Base-by-base conservation (phyloP, 2,329 filamentous ascomycete species). In the Xylogone sp. region DNA sequence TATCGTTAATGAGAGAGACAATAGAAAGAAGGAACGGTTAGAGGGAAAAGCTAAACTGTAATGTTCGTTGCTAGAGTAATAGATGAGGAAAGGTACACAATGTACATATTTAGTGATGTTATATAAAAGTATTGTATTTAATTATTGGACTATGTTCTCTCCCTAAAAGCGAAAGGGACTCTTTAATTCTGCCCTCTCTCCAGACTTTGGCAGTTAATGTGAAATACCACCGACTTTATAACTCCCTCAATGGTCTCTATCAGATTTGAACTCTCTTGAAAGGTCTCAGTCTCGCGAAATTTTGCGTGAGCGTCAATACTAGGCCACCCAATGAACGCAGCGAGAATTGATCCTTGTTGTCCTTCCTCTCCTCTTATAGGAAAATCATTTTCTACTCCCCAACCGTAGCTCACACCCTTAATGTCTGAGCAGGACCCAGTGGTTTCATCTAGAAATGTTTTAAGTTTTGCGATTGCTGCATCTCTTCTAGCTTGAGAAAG, bases 221-320 rank as follows among this genome's bases (percentile, higher is more conserved):
- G 27, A 13, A 31, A 31, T 13, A 13, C 13, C 8, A 13, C 27
- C 13, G 13, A 31, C 13, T 31, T 31, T 7, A 31, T 31, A 13
- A 31, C 13, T 13, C 27, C 27, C 13, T 31, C 27, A 7, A 21
- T 45, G 20, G 24, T 45, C 7, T 12, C 21, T 16, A 45, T 45
- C n/a, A 24, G 21, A 21, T 3, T 7, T 31, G 70, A 60, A n/a
- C 62, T 62, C 7, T 69, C 60, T 54, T 69, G 68, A 39, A 72
- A 73, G 0, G 55, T 53, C 8, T 66, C 52, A 5, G 63, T 69
- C 27, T 70, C 65, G 1, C 68, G 59, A 52, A 68, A 73, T 47
- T 60, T 59, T 51, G 60, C 52, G 45, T 74, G 71, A 22, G 66
- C 66, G 34, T 72, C 67, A 1, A 71, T 56, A 29, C 67, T 71